Evolutionary conservation across 2,329 filamentous ascomycete genomes (phyloP).

Genomic region (Ceratocystis smalleyi): DNA sequence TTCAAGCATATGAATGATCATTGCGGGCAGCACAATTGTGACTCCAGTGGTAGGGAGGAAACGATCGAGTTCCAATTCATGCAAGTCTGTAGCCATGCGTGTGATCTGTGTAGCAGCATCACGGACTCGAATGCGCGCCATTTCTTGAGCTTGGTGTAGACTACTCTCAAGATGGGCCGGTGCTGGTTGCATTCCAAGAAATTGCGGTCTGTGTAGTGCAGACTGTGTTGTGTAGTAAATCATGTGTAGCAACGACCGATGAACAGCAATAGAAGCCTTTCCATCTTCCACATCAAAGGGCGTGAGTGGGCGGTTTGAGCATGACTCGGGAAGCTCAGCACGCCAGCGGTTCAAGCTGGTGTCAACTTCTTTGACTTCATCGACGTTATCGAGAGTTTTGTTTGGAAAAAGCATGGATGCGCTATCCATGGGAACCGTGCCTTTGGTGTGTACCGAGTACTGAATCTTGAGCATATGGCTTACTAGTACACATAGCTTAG

Average conservation of each 20-base stretch:
- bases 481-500: constrained; percentile 76
- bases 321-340: constrained; percentile 52
- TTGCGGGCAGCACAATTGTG: constrained; percentile 76
- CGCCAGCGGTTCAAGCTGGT: constrained; percentile 65
- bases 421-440: constrained; percentile 62
- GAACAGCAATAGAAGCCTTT: constrained; percentile 46
- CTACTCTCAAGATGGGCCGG: constrained; percentile 13
- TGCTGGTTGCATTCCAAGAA: constrained; percentile 54
- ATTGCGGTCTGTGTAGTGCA: constrained; percentile 79
- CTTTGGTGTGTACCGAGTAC: constrained; percentile 78
- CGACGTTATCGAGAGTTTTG: constrained; percentile 66
- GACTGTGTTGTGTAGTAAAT: constrained; percentile 85
- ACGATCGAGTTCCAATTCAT: constrained; percentile 54
- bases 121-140: constrained; percentile 68
- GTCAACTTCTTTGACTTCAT: constrained; percentile 66
- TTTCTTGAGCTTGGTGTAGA: constrained; percentile 32
- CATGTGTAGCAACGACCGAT: constrained; percentile 81
- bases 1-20: constrained; percentile 85
- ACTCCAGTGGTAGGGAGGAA: constrained; percentile 81
- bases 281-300: constrained; percentile 43
- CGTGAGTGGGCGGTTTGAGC: constrained; percentile 47
- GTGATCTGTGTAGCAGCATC: constrained; percentile 77
- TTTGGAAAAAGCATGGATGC: constrained; percentile 87
- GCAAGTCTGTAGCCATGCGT: constrained; percentile 62
- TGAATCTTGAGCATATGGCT: constrained; percentile 80